Base-by-base conservation (phyloP, 495 filamentous ascomycete genomes). In the Hypoxylon cercidicola region DNA sequence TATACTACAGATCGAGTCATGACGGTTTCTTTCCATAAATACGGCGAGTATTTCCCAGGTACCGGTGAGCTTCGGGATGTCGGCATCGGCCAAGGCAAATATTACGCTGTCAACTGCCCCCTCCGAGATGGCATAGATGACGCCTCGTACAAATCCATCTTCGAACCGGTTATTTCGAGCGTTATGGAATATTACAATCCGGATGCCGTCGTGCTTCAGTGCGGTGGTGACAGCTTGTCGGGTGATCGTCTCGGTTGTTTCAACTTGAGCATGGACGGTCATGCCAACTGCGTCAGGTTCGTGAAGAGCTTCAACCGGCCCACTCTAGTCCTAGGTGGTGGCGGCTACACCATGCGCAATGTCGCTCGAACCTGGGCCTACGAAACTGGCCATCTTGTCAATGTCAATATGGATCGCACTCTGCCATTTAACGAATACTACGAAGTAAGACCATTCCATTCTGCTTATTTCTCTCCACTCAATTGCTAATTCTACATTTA, bases 341-440 rank as follows among this genome's bases (percentile, higher is more conserved):
- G 95, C 68, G 95, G 95, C 18, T 99, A 99, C 75, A 99, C 96
- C 7, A 99, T 99, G 95, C 88, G 95, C 23, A 99, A 99, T 62
- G 95, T 99, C 25, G 91, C 94, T 18, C 89, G 96, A 55, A 97
- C 95, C 4, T 99, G 95, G 95, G 93, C 95, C 4, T 98, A 87
- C 72, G 95, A 99, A 75, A 98, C 95, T 5, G 96, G 96, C 60
- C 83, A 91, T 28, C 85, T 98, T 16, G 92, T 98, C 13, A 91
- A 90, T 30, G 85, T 92, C 21, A 83, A 88, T 48, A 89, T 99
- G 79, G 83, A 84, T 12, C 83, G 89, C 1, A 87, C 91, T 1
- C 81, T 99, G n/a, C 95, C 95, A 0, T 99, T 90, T 74, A 98
- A 97, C 55, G 95, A 99, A 70, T 99, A 98, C 74, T 99, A 99